Evolutionary conservation across 2,329 filamentous ascomycete genomes (phyloP), one percentile per base, ranked within the genome.

Genomic region (Trichoderma harzianum): DNA sequence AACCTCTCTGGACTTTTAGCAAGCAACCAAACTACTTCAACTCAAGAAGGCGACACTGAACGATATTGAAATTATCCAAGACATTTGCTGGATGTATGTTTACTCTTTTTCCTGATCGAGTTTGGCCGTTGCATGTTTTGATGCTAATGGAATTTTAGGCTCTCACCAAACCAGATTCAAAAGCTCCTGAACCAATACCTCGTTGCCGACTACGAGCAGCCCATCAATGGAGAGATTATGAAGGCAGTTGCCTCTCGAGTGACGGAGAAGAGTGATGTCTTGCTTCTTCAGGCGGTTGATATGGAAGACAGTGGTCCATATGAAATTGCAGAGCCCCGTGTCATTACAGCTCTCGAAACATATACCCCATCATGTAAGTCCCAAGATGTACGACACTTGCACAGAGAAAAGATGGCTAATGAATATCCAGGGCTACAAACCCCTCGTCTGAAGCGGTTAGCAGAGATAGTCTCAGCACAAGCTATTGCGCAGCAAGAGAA

Each of bases 181-280:
- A 99, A 99, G 85, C 89, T 99, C 39, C 87, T 99, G 76, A 99
- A 99, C 84, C 96, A 99, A 83, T 99, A 99, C 80, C 89, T 99
- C 63, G 95, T 99, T 71, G 96, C 96, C 73, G 96, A 99, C 83
- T 99, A 99, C 82, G 96, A 99, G 83, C 96, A 98, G 83, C 96
- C 96, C 47, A 99, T 99, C 83, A 98, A 99, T 78, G 96, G 95
- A 80, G 96, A 99, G 82, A 99, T 99, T 80, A 99, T 99, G 96
- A 99, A 99, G 85, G 96, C 96, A 8, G 97, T 99, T 68, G 96
- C 97, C 8, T 97, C 94, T 51, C 89, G 95, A 68, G 96, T 99
- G 61, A 98, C 95, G 2, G 96, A 99, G 85, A 99, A 99, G 90
- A 97, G 94, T 78, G 96, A 98, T 77, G 95, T 98, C 3, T 87